Conservation (phyloP, 2,329 filamentous ascomycete species). For the Penicillium sp. region DNA sequence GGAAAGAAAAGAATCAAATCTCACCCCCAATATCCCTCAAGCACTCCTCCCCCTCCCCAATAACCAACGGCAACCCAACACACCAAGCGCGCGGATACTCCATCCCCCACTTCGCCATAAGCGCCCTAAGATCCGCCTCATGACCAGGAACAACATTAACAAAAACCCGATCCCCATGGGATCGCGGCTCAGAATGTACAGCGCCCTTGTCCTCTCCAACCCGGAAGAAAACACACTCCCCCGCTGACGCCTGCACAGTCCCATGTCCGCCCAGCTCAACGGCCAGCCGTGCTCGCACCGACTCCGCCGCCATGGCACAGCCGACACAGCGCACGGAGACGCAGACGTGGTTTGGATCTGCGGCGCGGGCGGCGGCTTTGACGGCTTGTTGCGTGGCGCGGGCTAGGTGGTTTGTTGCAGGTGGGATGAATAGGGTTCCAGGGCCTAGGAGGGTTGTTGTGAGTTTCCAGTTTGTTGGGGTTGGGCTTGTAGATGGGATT, state of each 20-base stretch:
- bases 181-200: slow-evolving; percentile 29
- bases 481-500: slow-evolving; percentile 11
- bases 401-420: slow-evolving; percentile 31
- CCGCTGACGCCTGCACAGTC: slow-evolving; percentile 17
- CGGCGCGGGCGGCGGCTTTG: slow-evolving; percentile 24
- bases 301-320: slow-evolving; percentile 45
- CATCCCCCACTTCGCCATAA: slow-evolving; percentile 37
- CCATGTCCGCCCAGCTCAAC: not conserved
- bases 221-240: slow-evolving; percentile 44
- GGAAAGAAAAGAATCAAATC: not conserved
- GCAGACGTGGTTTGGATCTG: slow-evolving; percentile 40
- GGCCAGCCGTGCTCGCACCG: not conserved
- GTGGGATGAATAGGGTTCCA: slow-evolving; percentile 46
- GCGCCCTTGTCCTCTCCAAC: slow-evolving; percentile 42
- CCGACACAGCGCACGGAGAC: slow-evolving; percentile 45
- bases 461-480: slow-evolving; percentile 50
- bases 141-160: slow-evolving; percentile 38
- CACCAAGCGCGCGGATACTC: slow-evolving; percentile 27
- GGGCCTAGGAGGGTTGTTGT: slow-evolving; percentile 50
- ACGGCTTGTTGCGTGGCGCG: slow-evolving; percentile 33
- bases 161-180: slow-evolving; percentile 34
- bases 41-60: slow-evolving; percentile 10
- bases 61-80: slow-evolving; percentile 16
- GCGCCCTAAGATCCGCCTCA: slow-evolving; percentile 28
- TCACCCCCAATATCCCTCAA: slow-evolving; percentile 15